Evolutionary conservation across 306 rosid species (phyloP), one percentile per base, ranked within the genome.

Genomic region (Vachellia collinsii): DNA sequence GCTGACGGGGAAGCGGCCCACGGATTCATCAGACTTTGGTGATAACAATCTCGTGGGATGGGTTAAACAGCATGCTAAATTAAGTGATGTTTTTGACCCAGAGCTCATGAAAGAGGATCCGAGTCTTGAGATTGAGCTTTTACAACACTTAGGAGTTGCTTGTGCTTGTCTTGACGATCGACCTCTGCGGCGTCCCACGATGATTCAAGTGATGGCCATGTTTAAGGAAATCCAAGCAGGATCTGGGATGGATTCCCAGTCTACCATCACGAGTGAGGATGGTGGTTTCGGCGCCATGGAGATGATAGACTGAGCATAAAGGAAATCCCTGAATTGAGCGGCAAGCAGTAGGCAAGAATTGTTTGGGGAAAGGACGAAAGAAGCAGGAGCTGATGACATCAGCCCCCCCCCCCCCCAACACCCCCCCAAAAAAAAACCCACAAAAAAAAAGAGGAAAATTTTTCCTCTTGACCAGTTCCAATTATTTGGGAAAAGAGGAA

Each of bases 11-110:
- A 88, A 83, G 34, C 87, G 89, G 34, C 92, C 94, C 1, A 91
- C 94, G 7, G 89, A 91, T 72, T 91, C 94, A n/a, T 85, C 83
- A 5, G 94, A 91, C 72, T 91, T 89, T 42, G 94, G 94, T 3
- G 94, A 91, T 77, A 91, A 89, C 83, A 91, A 91, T 77, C 94
- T 91, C 2, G 94, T 91, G 46, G 94, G 92, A 36, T 91, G 94
- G 94, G 92, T 91, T 41, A 91, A 86, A 50, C 92, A 88, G 50
- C 94, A 91, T 54, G 94, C 91, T 4, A 91, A 85, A 34, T 23
- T 88, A 79, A 86, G 85, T 54, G 84, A 91, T 68, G 94, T 91
- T 7, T 91, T 89, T 22, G 94, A 91, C 71, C 88, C 79, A 1
- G 89, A 78, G 79, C 88, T 91, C 62, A 79, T 91, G 91, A 86